Evolutionary conservation across 192 early-diverging fungal genomes (phyloP).

Genomic region (Paraglomus occultum): DNA sequence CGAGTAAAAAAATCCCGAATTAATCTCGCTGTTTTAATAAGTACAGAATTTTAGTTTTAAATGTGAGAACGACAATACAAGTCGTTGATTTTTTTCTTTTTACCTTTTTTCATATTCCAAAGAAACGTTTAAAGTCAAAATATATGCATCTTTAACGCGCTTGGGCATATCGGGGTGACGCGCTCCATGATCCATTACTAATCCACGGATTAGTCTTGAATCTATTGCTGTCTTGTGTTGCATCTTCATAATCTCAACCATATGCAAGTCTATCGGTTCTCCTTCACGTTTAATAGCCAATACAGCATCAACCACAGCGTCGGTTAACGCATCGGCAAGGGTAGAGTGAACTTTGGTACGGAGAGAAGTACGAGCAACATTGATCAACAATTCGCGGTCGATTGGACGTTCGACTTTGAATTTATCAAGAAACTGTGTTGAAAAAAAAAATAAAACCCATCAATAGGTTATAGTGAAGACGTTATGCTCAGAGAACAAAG

Average conservation of each 20-base stretch:
- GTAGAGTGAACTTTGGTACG: constrained; percentile 91
- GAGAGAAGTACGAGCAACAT: constrained; percentile 92
- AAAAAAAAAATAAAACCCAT: not conserved
- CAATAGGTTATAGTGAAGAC: not conserved
- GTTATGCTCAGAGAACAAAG: not conserved
- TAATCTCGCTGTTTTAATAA: constrained; percentile 69
- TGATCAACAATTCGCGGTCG: constrained; percentile 88
- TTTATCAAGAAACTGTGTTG: constrained; percentile 76
- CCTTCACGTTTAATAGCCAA: constrained; percentile 77
- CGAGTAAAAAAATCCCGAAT: constrained; percentile 99
- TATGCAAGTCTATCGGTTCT: constrained; percentile 94
- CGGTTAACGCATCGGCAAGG: constrained; percentile 90
- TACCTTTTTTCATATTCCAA: constrained; percentile 99
- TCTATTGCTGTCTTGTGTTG: constrained; percentile 98
- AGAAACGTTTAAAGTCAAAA: constrained; percentile 95
- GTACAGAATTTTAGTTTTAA: not conserved
- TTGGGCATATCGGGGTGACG: constrained; percentile 99
- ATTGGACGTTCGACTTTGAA: constrained; percentile 77
- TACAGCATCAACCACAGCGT: constrained; percentile 97
- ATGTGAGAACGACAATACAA: constrained; percentile 28
- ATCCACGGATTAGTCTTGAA: constrained; percentile 85
- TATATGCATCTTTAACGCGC: constrained; percentile 80
- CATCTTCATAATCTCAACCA: constrained; percentile 99
- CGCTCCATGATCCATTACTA: constrained; percentile 98
- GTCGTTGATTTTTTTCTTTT: not conserved